A percentile compares a stretch with the other conserved stretches of the same genome.
Conservation (phyloP, 495 filamentous ascomycete species). For the Penicillium bialowiezense region DNA sequence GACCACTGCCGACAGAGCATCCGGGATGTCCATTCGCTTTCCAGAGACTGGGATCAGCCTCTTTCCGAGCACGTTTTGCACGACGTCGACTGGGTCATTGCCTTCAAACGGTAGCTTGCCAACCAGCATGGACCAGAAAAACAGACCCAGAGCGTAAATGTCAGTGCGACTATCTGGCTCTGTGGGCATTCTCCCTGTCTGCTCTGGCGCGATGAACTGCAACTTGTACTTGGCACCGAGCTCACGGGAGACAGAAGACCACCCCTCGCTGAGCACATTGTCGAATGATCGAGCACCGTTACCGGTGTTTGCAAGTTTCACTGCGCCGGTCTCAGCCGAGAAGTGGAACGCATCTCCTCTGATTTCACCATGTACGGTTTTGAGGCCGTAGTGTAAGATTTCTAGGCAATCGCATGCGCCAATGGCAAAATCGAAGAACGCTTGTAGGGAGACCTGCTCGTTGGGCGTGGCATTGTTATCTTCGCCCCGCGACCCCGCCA, state of each 20-base stretch:
- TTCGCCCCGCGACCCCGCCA: slow-evolving; percentile 45
- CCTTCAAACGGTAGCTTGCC: slow-evolving; percentile 76
- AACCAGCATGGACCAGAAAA: slow-evolving; percentile 83
- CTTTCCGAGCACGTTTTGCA: slow-evolving; percentile 77
- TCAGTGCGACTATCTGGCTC: slow-evolving; percentile 88
- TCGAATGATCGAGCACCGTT: slow-evolving; percentile 83
- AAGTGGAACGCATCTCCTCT: slow-evolving; percentile 86
- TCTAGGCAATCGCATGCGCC: slow-evolving; percentile 82
- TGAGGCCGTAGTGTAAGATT: slow-evolving; percentile 78
- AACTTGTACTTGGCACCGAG: slow-evolving; percentile 80
- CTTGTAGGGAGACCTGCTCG: slow-evolving; percentile 61
- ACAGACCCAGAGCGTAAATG: slow-evolving; percentile 81
- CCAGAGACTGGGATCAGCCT: slow-evolving; percentile 71
- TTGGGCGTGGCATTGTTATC: slow-evolving; percentile 51
- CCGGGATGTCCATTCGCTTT: slow-evolving; percentile 75
- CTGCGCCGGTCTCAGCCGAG: slow-evolving; percentile 59
- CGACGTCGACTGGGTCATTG: slow-evolving; percentile 75
- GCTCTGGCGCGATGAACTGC: slow-evolving; percentile 84
- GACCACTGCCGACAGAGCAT: slow-evolving; percentile 74
- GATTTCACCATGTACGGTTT: slow-evolving; percentile 83
- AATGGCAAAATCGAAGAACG: slow-evolving; percentile 85
- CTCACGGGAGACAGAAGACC: slow-evolving; percentile 75
- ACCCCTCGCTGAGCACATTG: slow-evolving; percentile 80
- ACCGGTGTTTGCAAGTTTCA: slow-evolving; percentile 80
- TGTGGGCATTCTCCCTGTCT: slow-evolving; percentile 85